Conservation (phyloP, 352 stramenopile species). For the Phytophthora litchii region DNA sequence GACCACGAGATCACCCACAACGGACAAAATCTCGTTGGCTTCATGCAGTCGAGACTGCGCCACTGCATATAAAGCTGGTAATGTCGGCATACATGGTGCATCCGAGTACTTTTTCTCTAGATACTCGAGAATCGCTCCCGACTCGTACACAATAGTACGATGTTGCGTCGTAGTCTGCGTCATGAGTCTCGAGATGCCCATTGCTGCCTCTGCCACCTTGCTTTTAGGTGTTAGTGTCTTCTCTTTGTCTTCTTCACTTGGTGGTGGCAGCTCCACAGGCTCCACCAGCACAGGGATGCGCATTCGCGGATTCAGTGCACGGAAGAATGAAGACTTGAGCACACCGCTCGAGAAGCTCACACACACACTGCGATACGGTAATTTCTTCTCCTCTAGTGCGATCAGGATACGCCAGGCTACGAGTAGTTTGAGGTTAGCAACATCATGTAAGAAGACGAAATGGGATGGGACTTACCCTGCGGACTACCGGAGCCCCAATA, state of each 20-base stretch:
- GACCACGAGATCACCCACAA: constrained; percentile 80
- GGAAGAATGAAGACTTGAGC: constrained; percentile 82
- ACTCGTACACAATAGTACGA: constrained; percentile 79
- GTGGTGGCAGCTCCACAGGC: constrained; percentile 37
- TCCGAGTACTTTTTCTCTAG: constrained; percentile 70
- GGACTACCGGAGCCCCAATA: constrained; percentile 87
- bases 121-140: constrained; percentile 79
- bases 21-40: constrained; percentile 85
- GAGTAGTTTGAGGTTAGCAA: constrained; percentile 1
- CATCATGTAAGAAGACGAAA: neutral
- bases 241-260: neutral
- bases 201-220: constrained; percentile 38
- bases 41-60: constrained; percentile 83
- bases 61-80: constrained; percentile 59
- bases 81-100: constrained; percentile 53
- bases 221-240: constrained; percentile 12
- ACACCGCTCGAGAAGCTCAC: constrained; percentile 86
- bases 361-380: constrained; percentile 81
- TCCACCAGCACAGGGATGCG: constrained; percentile 83
- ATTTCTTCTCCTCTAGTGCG: constrained; percentile 75
- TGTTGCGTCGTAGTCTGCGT: constrained; percentile 37
- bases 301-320: constrained; percentile 79
- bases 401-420: constrained; percentile 85
- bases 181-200: constrained; percentile 43
- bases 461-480: constrained; percentile 50